A percentile compares a stretch with the other conserved stretches of the same genome.
Evolutionary conservation across 257 asterid species (phyloP).

Genomic region (Primulina tabacum): DNA sequence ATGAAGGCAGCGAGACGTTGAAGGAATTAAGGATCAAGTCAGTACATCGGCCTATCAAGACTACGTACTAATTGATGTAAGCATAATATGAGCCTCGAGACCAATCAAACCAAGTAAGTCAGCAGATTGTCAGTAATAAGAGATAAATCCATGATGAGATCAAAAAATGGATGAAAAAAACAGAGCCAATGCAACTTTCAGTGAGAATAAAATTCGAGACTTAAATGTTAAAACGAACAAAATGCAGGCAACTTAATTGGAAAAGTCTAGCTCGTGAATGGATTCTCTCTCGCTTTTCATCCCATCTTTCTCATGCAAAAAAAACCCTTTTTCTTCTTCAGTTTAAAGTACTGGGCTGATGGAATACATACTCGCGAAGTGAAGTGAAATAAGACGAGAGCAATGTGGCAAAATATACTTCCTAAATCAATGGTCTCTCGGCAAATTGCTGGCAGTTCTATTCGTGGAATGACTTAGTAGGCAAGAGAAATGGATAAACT

Average conservation of each 20-base stretch:
- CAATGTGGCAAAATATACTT: too few relatives aligned
- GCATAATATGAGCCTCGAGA: not conserved
- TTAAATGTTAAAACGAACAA: not conserved
- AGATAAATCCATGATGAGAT: not conserved
- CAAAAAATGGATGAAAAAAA: not conserved
- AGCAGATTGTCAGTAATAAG: not conserved
- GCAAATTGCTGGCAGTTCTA: slow-evolving; percentile 23
- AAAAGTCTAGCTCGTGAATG: slow-evolving; percentile 18
- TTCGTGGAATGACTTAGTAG: slow-evolving; percentile 9
- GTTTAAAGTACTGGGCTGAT: too few relatives aligned
- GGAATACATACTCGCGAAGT: too few relatives aligned
- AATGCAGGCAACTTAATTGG: slow-evolving; percentile 2
- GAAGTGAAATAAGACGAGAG: too few relatives aligned
- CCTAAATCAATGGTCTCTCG: slow-evolving; percentile 17
- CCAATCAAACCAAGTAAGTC: not conserved
- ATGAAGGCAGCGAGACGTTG: not conserved
- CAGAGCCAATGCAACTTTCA: not conserved
- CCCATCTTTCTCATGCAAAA: slow-evolving; percentile 20
- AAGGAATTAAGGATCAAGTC: not conserved
- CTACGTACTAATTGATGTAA: not conserved
- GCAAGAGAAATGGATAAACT: slow-evolving; percentile 4
- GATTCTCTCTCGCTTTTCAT: slow-evolving; percentile 25
- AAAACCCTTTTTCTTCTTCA: too few relatives aligned
- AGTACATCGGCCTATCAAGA: not conserved
- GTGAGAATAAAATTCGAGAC: slow-evolving; percentile 13